These are phyloP conservation scores for Eragrostis tef DNA, from an alignment of 202 grass and related monocot species.

Conservation along the genomic window DNA sequence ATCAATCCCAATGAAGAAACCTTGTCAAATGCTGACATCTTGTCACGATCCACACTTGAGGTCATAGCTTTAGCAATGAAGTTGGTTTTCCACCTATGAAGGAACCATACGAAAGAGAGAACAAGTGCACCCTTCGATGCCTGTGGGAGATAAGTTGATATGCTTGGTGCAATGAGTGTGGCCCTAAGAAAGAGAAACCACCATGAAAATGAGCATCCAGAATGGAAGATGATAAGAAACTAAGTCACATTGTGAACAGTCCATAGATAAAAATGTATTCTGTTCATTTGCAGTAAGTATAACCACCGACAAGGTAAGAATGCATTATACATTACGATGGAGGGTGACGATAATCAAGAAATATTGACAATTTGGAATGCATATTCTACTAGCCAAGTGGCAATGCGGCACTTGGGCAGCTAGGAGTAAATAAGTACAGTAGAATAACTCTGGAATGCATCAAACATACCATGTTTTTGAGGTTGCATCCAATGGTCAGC, in stretches of 20 bases:
- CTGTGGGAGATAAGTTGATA: constrained; percentile 70
- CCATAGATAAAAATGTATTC: constrained; percentile 11
- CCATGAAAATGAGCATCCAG: constrained; percentile 21
- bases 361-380: constrained; percentile 31
- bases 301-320: constrained; percentile 17
- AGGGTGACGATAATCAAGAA: constrained; percentile 37
- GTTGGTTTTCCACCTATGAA: constrained; percentile 93
- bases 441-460: constrained; percentile 29
- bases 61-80: constrained; percentile 67
- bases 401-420: background rate
- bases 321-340: constrained; percentile 11
- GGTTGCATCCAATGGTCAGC: constrained; percentile 86
- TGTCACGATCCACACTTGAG: constrained; percentile 60
- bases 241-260: constrained; percentile 22
- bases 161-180: constrained; percentile 65
- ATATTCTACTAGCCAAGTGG: background rate
- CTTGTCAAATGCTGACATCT: constrained; percentile 75
- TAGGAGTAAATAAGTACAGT: constrained; percentile 27
- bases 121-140: constrained; percentile 78
- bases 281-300: background rate
- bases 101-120: constrained; percentile 90
- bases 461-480: constrained; percentile 78
- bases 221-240: constrained; percentile 21
- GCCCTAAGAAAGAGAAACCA: constrained; percentile 54
- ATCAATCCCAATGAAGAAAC: constrained; percentile 85